These are phyloP conservation scores for Aspergillus sojae DNA, from an alignment of 2,329 filamentous ascomycete species.

Conservation along the genomic window DNA sequence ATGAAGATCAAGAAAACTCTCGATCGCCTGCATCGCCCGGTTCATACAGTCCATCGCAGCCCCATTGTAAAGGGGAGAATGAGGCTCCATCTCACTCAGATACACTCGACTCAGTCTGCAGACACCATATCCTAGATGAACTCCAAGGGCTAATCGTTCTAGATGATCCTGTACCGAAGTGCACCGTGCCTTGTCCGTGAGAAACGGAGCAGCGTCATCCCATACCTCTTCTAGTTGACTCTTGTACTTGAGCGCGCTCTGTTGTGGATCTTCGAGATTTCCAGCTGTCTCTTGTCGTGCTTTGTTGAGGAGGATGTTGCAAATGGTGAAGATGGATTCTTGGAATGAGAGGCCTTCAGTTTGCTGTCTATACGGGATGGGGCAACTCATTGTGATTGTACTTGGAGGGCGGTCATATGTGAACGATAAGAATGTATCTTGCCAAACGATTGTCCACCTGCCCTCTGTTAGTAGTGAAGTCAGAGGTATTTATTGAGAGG, in stretches of 20 bases:
- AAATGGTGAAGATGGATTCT: conserved; percentile 20
- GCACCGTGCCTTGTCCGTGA: conserved; percentile 19
- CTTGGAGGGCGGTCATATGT: conserved; percentile 27
- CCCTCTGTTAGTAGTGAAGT: background rate
- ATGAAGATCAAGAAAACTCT: conserved; percentile 22
- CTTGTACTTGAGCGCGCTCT: conserved; percentile 10
- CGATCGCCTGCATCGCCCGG: conserved; percentile 12
- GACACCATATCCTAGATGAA: conserved; percentile 23
- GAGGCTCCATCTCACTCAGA: conserved; percentile 3
- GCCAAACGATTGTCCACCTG: conserved; percentile 27
- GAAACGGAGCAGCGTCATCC: conserved; percentile 11
- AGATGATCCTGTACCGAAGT: conserved; percentile 20
- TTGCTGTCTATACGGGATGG: conserved; percentile 13
- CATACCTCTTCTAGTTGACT: conserved; percentile 12
- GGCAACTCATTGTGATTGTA: conserved; percentile 13
- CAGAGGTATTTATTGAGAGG: background rate
- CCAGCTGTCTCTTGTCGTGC: conserved; percentile 5
- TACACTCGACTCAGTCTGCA: conserved; percentile 18
- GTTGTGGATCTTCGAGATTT: background rate
- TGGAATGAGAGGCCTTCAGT: conserved; percentile 15
- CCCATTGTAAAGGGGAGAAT: background rate
- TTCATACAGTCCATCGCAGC: background rate
- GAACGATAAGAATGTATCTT: conserved; percentile 28
- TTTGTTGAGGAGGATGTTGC: conserved; percentile 17
- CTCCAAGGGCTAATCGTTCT: conserved; percentile 21